Conservation (phyloP, 2,329 filamentous ascomycete genomes). For the Arthrobotrys sphaeroides region DNA sequence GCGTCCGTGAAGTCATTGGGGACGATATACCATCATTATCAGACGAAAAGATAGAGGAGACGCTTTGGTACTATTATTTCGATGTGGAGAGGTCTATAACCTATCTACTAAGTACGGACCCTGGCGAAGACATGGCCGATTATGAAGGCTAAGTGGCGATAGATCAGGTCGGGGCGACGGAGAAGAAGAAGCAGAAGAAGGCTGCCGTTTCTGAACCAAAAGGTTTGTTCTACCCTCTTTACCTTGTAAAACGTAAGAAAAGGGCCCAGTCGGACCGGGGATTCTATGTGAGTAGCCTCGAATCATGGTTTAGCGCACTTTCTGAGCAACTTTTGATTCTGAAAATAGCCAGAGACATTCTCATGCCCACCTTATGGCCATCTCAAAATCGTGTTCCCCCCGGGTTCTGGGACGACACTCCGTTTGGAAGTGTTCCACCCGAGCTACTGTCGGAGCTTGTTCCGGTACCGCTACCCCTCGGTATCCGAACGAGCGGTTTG, state of each 20-base stretch:
- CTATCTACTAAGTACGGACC: slow-evolving; percentile 74
- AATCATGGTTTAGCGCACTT: slow-evolving; percentile 25
- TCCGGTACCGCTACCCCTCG: slow-evolving; percentile 68
- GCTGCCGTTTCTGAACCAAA: slow-evolving; percentile 22
- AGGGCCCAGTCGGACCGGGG: slow-evolving; percentile 9
- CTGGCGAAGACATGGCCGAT: background rate
- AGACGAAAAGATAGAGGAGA: slow-evolving; percentile 81
- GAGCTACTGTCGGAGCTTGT: slow-evolving; percentile 73
- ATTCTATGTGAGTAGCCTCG: slow-evolving; percentile 47
- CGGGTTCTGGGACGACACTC: slow-evolving; percentile 81
- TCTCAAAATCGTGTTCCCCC: slow-evolving; percentile 51
- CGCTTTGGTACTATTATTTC: slow-evolving; percentile 95
- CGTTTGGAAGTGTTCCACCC: slow-evolving; percentile 80
- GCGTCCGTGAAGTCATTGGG: slow-evolving; percentile 63
- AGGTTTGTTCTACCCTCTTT: slow-evolving; percentile 38
- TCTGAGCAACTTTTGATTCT: slow-evolving; percentile 54
- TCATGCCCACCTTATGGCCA: slow-evolving; percentile 52
- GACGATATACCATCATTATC: slow-evolving; percentile 65
- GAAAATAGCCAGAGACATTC: slow-evolving; percentile 39
- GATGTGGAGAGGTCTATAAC: slow-evolving; percentile 85
- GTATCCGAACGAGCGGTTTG: slow-evolving; percentile 68
- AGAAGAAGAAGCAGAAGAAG: slow-evolving; percentile 56
- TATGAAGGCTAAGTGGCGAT: background rate
- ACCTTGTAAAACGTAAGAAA: background rate
- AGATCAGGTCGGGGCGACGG: slow-evolving; percentile 33